Conservation (phyloP, 768 basidiomycete species). For the Tulasnella sp. region DNA sequence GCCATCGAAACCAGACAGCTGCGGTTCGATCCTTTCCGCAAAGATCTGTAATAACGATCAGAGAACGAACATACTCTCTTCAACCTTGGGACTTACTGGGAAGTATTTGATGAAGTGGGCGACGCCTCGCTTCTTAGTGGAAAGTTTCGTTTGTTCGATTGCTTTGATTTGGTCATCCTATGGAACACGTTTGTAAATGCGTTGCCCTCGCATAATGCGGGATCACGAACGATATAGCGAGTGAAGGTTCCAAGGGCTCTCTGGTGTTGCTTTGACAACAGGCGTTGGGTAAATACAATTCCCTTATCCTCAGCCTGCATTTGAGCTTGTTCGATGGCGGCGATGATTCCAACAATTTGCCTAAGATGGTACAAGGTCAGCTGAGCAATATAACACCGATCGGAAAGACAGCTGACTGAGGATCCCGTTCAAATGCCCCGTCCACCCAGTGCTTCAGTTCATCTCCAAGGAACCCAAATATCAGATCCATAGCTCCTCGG, state of each 20-base stretch:
- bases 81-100: constrained; percentile 46
- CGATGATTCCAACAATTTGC: constrained; percentile 79
- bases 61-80: not conserved
- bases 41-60: constrained; percentile 45
- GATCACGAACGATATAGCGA: constrained; percentile 44
- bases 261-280: constrained; percentile 78
- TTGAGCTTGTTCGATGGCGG: constrained; percentile 69
- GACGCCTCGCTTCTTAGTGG: constrained; percentile 90
- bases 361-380: constrained; percentile 41
- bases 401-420: constrained; percentile 52
- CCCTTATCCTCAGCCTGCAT: constrained; percentile 74
- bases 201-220: not conserved
- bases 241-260: constrained; percentile 73
- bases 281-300: constrained; percentile 63
- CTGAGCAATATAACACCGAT: not conserved
- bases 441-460: constrained; percentile 88
- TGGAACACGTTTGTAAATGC: not conserved
- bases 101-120: constrained; percentile 90
- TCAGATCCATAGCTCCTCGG: constrained; percentile 85
- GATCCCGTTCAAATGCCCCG: constrained; percentile 65
- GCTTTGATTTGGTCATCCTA: constrained; percentile 83
- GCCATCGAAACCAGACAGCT: constrained; percentile 70
- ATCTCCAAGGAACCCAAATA: constrained; percentile 85
- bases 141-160: constrained; percentile 86
- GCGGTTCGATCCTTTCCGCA: constrained; percentile 74